Percentiles rank a stretch among this genome's conserved stretches.
phyloP scores from a whole-genome alignment of 208 protist genomes.

The Leishmania gerbilli region DNA sequence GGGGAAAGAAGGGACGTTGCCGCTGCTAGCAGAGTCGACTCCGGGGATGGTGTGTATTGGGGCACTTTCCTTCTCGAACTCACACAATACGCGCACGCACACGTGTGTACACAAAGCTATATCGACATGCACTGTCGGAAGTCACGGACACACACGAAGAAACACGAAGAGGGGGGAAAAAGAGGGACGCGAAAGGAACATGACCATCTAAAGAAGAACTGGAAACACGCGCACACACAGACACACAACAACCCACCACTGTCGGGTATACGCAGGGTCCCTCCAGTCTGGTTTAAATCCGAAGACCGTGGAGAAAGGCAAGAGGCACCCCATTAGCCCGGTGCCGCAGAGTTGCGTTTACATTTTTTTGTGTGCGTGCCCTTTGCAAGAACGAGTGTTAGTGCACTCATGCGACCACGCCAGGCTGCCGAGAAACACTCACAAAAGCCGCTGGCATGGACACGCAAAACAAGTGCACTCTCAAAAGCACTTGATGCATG shows the following conservation, averaged over 20 bases:
- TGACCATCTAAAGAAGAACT: not conserved
- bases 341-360: not conserved
- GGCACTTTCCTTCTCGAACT: not conserved
- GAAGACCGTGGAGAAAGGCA: not conserved
- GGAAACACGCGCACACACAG: not conserved
- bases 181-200: not conserved
- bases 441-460: not conserved
- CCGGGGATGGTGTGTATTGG: not conserved
- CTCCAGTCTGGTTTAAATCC: not conserved
- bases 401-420: not conserved
- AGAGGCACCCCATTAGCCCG: not conserved
- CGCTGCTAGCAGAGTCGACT: not conserved
- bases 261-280: not conserved
- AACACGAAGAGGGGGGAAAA: slow-evolving; percentile 1
- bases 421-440: not conserved
- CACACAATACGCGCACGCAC: not conserved
- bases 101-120: not conserved
- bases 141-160: not conserved
- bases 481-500: not conserved
- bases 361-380: not conserved
- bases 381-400: not conserved
- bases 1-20: not conserved
- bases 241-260: not conserved
- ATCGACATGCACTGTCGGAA: not conserved
- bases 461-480: not conserved